phyloP scores from a whole-genome alignment of 176 grass and related monocot species.

The Chrysopogon serrulatus region DNA sequence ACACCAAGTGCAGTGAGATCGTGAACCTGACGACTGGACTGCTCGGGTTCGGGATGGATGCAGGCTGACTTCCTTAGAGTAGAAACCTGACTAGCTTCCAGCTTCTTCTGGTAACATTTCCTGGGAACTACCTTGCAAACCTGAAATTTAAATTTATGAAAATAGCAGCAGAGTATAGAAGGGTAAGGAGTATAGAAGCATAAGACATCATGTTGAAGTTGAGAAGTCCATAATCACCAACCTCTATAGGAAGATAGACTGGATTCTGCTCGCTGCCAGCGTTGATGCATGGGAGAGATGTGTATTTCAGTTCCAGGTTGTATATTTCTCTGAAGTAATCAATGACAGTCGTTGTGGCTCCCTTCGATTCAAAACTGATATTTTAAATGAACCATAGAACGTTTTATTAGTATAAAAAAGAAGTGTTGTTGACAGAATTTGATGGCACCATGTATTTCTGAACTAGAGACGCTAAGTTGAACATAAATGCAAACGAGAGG shows the following conservation, averaged over 20 bases:
- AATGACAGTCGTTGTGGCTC: not conserved
- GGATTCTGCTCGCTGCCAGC: conserved; percentile 49
- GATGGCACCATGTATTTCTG: not conserved
- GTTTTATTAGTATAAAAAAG: no score
- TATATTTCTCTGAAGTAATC: conserved; percentile 60
- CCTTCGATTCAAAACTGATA: conserved; percentile 18
- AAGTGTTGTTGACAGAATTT: not conserved
- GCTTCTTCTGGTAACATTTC: conserved; percentile 53
- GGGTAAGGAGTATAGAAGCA: not conserved
- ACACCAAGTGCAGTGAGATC: not conserved
- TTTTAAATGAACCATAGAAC: no score
- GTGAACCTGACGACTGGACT: conserved; percentile 39
- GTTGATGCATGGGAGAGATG: conserved; percentile 52
- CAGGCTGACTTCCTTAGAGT: not conserved
- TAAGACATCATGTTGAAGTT: not conserved
- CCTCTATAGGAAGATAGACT: conserved; percentile 75
- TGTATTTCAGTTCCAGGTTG: conserved; percentile 20
- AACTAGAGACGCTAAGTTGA: not conserved
- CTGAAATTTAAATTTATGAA: conserved; percentile 15
- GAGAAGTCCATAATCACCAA: not conserved
- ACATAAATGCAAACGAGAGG: not conserved
- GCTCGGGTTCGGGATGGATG: no score
- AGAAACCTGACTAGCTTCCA: conserved; percentile 38
- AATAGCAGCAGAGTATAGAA: not conserved
- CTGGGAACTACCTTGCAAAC: conserved; percentile 50